Conservation (phyloP, 345 rosid species). For the Syzygium grande region DNA sequence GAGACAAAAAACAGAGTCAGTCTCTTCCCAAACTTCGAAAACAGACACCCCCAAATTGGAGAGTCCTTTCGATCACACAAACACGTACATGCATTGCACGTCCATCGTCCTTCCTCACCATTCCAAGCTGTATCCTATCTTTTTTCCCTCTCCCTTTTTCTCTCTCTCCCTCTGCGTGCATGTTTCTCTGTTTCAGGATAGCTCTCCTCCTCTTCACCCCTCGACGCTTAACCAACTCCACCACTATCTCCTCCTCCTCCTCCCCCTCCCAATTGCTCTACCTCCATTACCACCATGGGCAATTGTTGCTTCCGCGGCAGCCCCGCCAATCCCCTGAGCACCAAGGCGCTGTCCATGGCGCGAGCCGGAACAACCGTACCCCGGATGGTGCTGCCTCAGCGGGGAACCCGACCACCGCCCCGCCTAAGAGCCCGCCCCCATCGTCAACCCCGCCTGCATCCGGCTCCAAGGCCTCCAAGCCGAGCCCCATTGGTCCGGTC, state of each 20-base stretch:
- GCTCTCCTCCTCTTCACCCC: neutral
- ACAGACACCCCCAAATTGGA: neutral
- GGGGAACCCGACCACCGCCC: conserved; percentile 13
- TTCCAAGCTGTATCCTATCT: neutral
- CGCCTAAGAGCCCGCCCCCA: conserved; percentile 7
- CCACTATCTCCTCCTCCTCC: conserved; percentile 3
- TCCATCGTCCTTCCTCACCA: neutral
- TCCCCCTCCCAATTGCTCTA: neutral
- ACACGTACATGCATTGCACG: neutral
- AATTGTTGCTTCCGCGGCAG: conserved; percentile 61
- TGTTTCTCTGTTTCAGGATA: neutral
- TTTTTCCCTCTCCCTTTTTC: neutral
- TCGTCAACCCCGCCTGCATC: neutral
- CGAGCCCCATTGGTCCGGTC: conserved; percentile 54
- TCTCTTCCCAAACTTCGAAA: neutral
- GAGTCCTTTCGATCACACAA: neutral
- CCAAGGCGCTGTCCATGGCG: conserved; percentile 9
- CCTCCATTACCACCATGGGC: conserved; percentile 33
- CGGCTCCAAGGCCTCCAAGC: conserved; percentile 23
- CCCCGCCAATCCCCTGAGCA: conserved; percentile 10
- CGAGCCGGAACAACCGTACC: neutral
- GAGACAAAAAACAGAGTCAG: neutral
- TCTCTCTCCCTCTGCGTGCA: neutral
- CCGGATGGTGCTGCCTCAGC: neutral
- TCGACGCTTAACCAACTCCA: neutral